These are phyloP conservation scores for Cudoniella acicularis DNA, from an alignment of 495 filamentous ascomycete genomes.

Conservation along the genomic window DNA sequence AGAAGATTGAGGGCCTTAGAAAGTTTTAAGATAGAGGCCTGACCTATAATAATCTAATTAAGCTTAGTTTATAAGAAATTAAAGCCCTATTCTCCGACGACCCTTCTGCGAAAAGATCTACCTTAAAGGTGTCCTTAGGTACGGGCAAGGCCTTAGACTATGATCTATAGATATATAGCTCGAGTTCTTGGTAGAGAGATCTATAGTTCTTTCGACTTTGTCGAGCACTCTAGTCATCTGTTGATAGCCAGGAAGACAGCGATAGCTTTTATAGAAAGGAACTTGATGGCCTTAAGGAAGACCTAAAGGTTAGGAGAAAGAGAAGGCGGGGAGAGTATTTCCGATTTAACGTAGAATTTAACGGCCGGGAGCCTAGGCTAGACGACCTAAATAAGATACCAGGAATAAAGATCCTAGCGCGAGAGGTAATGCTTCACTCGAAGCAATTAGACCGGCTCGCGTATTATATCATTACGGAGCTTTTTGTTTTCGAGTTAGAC, in stretches of 20 bases:
- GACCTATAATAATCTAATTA: slow-evolving; percentile 31
- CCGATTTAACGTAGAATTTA: slow-evolving; percentile 26
- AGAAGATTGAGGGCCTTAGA: slow-evolving; percentile 28
- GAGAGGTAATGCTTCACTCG: slow-evolving; percentile 4
- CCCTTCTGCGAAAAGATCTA: slow-evolving; percentile 14
- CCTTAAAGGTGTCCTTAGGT: slow-evolving; percentile 29
- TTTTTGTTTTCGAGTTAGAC: slow-evolving; percentile 16
- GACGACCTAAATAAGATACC: slow-evolving; percentile 22
- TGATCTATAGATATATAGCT: slow-evolving; percentile 4
- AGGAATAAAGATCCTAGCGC: slow-evolving; percentile 5
- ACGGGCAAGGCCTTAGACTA: slow-evolving; percentile 22
- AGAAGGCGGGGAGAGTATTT: slow-evolving; percentile 18
- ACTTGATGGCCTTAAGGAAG: background rate
- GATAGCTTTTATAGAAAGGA: slow-evolving; percentile 8
- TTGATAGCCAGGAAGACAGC: slow-evolving; percentile 21
- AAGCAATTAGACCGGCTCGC: slow-evolving; percentile 10
- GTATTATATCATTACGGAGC: slow-evolving; percentile 10
- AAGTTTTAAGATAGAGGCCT: slow-evolving; percentile 34
- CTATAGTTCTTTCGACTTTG: slow-evolving; percentile 24
- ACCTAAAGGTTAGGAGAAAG: background rate
- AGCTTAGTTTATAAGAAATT: slow-evolving; percentile 31
- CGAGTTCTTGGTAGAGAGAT: slow-evolving; percentile 14
- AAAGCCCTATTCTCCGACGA: slow-evolving; percentile 20
- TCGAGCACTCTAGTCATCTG: slow-evolving; percentile 23
- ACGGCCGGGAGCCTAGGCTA: slow-evolving; percentile 14